Evolutionary conservation across 1,284 basidiomycete species (phyloP), one percentile per base, ranked within the genome.

Genomic region (Mycosarcoma maydis): DNA sequence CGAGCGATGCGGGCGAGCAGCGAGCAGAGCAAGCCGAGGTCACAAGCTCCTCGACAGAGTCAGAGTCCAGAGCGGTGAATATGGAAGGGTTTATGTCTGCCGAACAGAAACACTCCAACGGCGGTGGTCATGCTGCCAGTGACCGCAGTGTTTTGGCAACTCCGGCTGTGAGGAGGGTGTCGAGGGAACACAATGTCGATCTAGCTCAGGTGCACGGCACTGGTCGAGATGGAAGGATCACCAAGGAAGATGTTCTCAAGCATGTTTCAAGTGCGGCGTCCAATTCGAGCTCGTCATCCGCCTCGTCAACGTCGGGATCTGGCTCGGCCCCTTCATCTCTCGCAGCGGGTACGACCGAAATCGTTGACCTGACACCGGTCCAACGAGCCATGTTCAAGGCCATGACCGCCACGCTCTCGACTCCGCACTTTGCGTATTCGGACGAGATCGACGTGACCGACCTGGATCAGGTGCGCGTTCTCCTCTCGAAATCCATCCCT

Each of bases 391-490:
- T 83, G 82, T 83, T 75, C 75, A 72, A 69, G 53, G 73, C 78
- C 42, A 82, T 82, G 79, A 72, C 80, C 0, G 37, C 58, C 7
- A 75, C 79, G 2, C 74, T 78, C 17, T 30, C 59, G 71, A 90
- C 94, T 1, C 86, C 91, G 16, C 90, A 90, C 82, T 92, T 93
- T 67, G 90, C 89, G 85, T 90, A 77, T 38, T 76, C 75, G 17
- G 75, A 79, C 90, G 89, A 88, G 2, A 84, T 96, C 27, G 91
- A 96, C 81, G 85, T 96, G 22, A 96, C 93, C 0, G 85, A 86
- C 4, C 84, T 93, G 27, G 86, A 92, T 75, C 82, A 85, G n/a
- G 71, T 94, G 10, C 84, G 94, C 6, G 89, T 90, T 0, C 79
- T 84, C 11, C 85, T 96, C 45, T 91, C 90, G 74, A 79, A 86